These are phyloP conservation scores for Persicaria maculosa DNA, from an alignment of 148 eudicot genomes.

Conservation along the genomic window DNA sequence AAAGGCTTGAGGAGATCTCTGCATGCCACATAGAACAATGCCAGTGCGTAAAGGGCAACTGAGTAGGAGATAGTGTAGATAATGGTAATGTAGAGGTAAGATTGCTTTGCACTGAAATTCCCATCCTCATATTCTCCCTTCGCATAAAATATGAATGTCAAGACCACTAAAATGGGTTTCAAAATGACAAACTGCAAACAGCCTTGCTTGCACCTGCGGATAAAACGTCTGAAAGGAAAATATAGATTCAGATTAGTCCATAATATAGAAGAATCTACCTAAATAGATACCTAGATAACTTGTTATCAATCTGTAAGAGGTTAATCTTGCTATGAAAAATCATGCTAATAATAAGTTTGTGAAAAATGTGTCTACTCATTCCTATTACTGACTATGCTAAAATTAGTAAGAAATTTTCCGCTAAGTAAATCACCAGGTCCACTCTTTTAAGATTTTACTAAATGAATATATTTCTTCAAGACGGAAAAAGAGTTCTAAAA, in stretches of 20 bases:
- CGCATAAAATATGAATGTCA: constrained; percentile 77
- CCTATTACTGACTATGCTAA: not conserved
- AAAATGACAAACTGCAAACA: constrained; percentile 95
- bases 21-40: constrained; percentile 92
- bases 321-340: not conserved
- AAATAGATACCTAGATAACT: not conserved
- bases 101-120: constrained; percentile 73
- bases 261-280: not conserved
- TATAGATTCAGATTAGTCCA: not conserved
- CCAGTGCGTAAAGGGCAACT: constrained; percentile 83
- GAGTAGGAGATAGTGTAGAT: constrained; percentile 86
- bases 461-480: not conserved
- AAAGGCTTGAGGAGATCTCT: constrained; percentile 90
- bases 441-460: not conserved
- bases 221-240: constrained; percentile 69
- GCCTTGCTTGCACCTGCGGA: constrained; percentile 96
- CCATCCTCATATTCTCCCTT: constrained; percentile 94
- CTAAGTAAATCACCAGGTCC: not conserved
- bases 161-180: constrained; percentile 75
- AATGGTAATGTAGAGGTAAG: constrained; percentile 89
- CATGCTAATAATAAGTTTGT: not conserved
- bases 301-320: not conserved
- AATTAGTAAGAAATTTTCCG: not conserved
- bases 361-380: not conserved
- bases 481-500: not conserved